Percentiles rank a stretch among this genome's conserved stretches.
These are phyloP conservation scores for Phanerodontia chrysosporium DNA, from an alignment of 768 basidiomycete genomes.

Conservation along the genomic window DNA sequence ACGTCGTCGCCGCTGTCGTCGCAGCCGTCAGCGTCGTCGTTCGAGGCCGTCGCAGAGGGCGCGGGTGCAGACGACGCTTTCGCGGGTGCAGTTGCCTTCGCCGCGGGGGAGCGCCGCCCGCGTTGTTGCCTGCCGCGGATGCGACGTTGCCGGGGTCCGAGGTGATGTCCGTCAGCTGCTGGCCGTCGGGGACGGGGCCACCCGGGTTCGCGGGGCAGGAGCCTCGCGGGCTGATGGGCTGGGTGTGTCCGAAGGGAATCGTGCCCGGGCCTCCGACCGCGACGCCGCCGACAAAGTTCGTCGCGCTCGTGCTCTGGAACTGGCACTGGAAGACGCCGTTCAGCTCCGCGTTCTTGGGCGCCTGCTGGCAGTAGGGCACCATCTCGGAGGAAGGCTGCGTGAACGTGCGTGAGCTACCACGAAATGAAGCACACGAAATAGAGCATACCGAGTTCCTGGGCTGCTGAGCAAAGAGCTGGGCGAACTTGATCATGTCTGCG, in stretches of 20 bases:
- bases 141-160: conserved; percentile 17
- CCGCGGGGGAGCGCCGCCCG: conserved; percentile 18
- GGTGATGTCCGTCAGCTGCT: conserved; percentile 30
- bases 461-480: conserved; percentile 55
- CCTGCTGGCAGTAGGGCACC: conserved; percentile 49
- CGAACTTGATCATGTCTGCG: conserved; percentile 42
- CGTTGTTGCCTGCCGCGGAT: background rate
- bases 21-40: background rate
- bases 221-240: conserved; percentile 40
- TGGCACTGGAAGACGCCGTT: conserved; percentile 58
- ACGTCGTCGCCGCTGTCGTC: background rate
- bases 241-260: conserved; percentile 44
- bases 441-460: conserved; percentile 23
- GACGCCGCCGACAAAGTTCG: conserved; percentile 41
- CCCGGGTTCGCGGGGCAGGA: conserved; percentile 46
- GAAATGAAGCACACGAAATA: background rate
- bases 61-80: no score
- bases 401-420: background rate
- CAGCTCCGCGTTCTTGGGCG: conserved; percentile 49
- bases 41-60: no score
- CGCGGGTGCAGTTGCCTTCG: conserved; percentile 8
- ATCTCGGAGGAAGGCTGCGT: conserved; percentile 22
- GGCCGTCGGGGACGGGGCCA: conserved; percentile 47
- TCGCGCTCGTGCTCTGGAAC: conserved; percentile 42
- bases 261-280: conserved; percentile 43